Evolutionary conservation across 2,329 filamentous ascomycete genomes (phyloP), one percentile per base, ranked within the genome.

Genomic region (Colletotrichum shisoi): DNA sequence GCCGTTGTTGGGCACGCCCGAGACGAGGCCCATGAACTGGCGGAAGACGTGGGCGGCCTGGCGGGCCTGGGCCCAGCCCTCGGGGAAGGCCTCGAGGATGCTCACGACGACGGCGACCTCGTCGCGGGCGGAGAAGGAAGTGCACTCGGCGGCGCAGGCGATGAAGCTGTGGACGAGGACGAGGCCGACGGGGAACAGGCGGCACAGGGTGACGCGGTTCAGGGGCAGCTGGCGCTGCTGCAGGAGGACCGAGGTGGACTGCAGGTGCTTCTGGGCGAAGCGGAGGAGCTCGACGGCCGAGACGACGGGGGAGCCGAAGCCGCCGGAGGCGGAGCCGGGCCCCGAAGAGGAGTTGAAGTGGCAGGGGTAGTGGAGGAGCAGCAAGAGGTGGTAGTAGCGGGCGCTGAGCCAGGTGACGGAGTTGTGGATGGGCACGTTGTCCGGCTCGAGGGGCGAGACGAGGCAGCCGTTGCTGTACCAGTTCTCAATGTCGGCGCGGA

Each of bases 401-500:
- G 78, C 78, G 27, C 76, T 79, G 17, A 81, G 63, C 80, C 80
- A 82, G 2, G 79, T 78, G 45, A 82, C 76, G 3, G 79, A 79
- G 67, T 76, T 81, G 68, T 82, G 81, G 21, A 82, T 80, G 17
- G 80, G 78, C 3, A 82, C 72, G 56, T 81, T 80, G 69, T 82
- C 80, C 1, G 77, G 73, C 52, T 81, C 79, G 54, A 77, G 74
- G 1, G 79, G 78, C 5, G 78, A 80, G 63, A 82, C 74, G 4
- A 82, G 76, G 53, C 79, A 83, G 0, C 80, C 81, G 39, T 77
- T 79, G 63, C 77, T 81, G 67, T 82, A 82, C 80, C 81, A 82
- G 65, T 82, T 76, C 60, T 82, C 80, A 21, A 83, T 81, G 31
- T 79, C 75, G n/a, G 76, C 72, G n/a, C 79, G 75, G 31, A 81